phyloP scores from a whole-genome alignment of 176 grass and related monocot genomes.

The Poa pratensis region DNA sequence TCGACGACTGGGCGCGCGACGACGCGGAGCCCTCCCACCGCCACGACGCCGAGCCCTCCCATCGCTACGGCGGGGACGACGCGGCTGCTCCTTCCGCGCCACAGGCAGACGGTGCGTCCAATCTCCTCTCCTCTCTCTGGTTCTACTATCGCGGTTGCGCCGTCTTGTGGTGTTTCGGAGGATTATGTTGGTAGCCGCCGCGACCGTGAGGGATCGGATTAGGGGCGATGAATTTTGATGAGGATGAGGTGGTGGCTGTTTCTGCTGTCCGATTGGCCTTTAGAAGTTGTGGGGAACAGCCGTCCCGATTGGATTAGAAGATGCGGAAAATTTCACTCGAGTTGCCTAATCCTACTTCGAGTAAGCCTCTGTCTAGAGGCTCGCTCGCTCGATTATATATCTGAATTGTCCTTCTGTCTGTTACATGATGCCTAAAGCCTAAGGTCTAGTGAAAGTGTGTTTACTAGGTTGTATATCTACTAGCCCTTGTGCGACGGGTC shows the following conservation, averaged over 20 bases:
- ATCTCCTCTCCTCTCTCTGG: background rate
- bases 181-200: background rate
- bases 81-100: conserved; percentile 13
- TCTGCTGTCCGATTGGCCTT: background rate
- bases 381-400: background rate
- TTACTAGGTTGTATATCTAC: background rate
- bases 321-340: background rate
- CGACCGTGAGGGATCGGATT: background rate
- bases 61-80: background rate
- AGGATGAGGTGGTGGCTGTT: background rate
- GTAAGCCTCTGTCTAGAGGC: background rate
- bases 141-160: background rate
- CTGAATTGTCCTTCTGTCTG: background rate
- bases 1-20: conserved; percentile 73
- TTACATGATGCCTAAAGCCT: background rate
- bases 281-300: background rate
- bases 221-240: background rate
- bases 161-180: too few relatives aligned
- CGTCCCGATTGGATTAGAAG: background rate
- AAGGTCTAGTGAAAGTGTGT: background rate
- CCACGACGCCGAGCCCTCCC: background rate
- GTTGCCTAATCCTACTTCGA: background rate
- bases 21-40: conserved; percentile 51
- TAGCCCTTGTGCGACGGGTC: background rate
- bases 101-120: background rate